Base-by-base conservation (phyloP, 257 asterid genomes). In the Nicotiana tabacum region DNA sequence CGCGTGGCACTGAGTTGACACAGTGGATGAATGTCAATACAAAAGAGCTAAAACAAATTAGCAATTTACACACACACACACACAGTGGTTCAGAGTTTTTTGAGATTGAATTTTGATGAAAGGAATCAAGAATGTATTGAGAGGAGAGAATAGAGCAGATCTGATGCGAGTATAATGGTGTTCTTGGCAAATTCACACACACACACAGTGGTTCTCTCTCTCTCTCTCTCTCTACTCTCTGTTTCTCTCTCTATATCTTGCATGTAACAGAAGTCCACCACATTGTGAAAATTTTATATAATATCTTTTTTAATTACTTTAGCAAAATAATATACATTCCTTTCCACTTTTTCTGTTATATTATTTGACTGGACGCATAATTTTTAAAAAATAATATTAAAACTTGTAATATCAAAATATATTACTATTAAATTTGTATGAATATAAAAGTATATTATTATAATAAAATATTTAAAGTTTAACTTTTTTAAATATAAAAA, bases 151-250 rank as follows among this genome's bases (percentile, higher is more conserved):
- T 82, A 70, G 10, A 21, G 84, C 13, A 70, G 83, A 56, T 82
- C 89, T 87, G 90, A 94, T 89, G 95, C 84, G 83, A 79, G 24
- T 24, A 43, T 74, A 74, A 27, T 7, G 62, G 27, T 0, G 64
- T 74, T 74, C 27, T 32, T 10, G 27, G 80, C 9, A 51, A 35
- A 51, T 51, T 74, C 29, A 24, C 80, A 13, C 78, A 39, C 79
- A 65, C 3, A 74, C 43, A 74, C 9, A 27, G 43, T 67, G 66
- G 70, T 33, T 70, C 55, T 55, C 62, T 15, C 48, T 10, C 62
- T 56, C 17, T 48, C 4, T 64, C 1, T 74, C 32, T 33, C 32
- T 21, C 48, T 58, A 79, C 51, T 56, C 51, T 65, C 83, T 55
- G 16, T 81, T 12, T 83, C 88, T 85, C 88, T 86, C 85, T 82